phyloP scores from a whole-genome alignment of 2,329 filamentous ascomycete genomes.

The Cladosporium velox region DNA sequence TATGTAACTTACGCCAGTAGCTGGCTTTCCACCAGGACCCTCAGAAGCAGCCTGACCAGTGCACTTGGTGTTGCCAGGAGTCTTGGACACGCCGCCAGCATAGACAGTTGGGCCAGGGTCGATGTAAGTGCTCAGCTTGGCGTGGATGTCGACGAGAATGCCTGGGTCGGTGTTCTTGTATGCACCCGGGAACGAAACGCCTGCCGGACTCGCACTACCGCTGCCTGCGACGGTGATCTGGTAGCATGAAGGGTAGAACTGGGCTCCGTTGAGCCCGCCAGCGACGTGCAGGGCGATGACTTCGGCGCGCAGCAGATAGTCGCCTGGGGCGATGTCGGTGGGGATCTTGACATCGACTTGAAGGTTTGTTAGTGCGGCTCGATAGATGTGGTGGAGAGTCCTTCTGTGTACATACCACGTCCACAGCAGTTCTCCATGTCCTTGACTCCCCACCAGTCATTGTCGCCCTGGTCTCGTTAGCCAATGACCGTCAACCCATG shows the following conservation, averaged over 20 bases:
- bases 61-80: constrained; percentile 12
- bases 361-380: background rate
- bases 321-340: constrained; percentile 51
- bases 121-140: constrained; percentile 23
- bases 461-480: constrained; percentile 4
- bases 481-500: no score
- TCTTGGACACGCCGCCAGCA: constrained; percentile 14
- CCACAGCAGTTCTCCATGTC: constrained; percentile 44
- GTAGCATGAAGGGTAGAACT: constrained; percentile 43
- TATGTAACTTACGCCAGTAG: background rate
- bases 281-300: constrained; percentile 58
- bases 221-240: constrained; percentile 29
- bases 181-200: constrained; percentile 25
- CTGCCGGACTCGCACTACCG: constrained; percentile 20
- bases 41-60: constrained; percentile 16
- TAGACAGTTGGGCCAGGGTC: constrained; percentile 24
- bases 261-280: constrained; percentile 44
- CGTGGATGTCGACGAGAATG: constrained; percentile 28
- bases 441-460: constrained; percentile 53
- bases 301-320: constrained; percentile 59
- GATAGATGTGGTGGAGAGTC: background rate
- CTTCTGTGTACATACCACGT: background rate
- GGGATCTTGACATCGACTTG: constrained; percentile 44
- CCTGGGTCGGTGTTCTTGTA: constrained; percentile 24
- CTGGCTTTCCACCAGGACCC: constrained; percentile 3